Evolutionary conservation across 257 asterid species (phyloP).

Genomic region (Gentiana dahurica): DNA sequence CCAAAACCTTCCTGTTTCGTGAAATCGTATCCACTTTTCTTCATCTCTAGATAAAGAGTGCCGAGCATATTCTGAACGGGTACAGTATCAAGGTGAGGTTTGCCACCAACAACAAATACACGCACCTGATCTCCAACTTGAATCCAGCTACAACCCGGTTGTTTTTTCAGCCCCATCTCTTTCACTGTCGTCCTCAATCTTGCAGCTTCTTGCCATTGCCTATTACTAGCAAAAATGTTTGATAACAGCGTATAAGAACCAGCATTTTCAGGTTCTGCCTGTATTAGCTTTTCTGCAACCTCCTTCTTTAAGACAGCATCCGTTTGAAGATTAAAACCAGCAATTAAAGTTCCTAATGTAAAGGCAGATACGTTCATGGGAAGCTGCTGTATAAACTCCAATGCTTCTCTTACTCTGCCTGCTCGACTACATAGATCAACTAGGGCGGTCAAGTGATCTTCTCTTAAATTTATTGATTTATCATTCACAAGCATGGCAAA

Average conservation of each 20-base stretch:
- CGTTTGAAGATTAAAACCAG: background rate
- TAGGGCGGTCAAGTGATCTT: slow-evolving; percentile 1
- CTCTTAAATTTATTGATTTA: slow-evolving; percentile 3
- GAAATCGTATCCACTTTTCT: background rate
- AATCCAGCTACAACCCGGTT: slow-evolving; percentile 10
- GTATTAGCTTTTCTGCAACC: background rate
- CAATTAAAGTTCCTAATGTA: slow-evolving; percentile 1
- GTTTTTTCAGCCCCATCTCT: slow-evolving; percentile 1
- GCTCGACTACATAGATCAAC: slow-evolving; percentile 5
- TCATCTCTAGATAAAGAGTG: background rate
- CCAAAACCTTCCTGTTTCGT: too few relatives aligned
- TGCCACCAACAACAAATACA: slow-evolving; percentile 2
- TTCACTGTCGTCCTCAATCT: slow-evolving; percentile 1
- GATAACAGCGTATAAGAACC: slow-evolving; percentile 6
- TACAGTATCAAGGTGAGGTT: background rate
- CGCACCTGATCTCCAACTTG: slow-evolving; percentile 2
- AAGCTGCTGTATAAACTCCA: background rate
- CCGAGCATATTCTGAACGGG: background rate
- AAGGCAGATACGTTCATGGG: background rate
- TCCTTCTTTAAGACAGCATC: background rate
- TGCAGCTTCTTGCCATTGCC: slow-evolving; percentile 6
- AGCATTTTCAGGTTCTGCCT: slow-evolving; percentile 1
- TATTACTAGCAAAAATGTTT: background rate
- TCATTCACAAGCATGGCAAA: background rate
- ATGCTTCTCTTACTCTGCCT: slow-evolving; percentile 3